A percentile compares a stretch with the other conserved stretches of the same genome.
Conservation (phyloP, 176 grass and related monocot genomes). For the Areca catechu region DNA sequence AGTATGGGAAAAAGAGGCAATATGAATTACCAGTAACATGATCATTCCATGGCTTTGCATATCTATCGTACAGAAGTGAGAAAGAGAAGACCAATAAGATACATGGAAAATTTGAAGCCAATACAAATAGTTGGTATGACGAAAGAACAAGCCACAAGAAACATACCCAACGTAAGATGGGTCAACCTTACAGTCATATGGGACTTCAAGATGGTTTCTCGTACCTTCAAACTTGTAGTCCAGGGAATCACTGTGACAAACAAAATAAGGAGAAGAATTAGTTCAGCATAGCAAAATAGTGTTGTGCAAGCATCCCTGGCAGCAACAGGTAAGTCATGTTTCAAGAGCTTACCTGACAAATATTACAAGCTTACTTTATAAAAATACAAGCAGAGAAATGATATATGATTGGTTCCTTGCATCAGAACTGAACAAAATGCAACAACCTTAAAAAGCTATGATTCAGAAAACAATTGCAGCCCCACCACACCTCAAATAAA, state of each 20-base stretch:
- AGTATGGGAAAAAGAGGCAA: constrained; percentile 70
- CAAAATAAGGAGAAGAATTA: background rate
- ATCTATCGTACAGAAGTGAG: constrained; percentile 22
- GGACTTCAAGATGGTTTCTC: constrained; percentile 32
- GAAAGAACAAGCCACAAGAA: constrained; percentile 4
- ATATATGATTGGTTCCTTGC: too few species aligned
- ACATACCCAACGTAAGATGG: constrained; percentile 83
- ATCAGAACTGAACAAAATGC: too few species aligned
- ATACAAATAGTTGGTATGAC: too few species aligned
- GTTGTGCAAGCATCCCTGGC: too few species aligned
- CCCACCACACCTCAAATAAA: too few species aligned
- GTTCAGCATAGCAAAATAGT: background rate
- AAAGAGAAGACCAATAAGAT: background rate
- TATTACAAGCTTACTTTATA: too few species aligned
- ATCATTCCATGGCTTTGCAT: constrained; percentile 63
- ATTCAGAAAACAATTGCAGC: too few species aligned
- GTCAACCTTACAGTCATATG: constrained; percentile 71
- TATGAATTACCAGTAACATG: constrained; percentile 43
- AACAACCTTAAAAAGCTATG: too few species aligned
- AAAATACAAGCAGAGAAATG: too few species aligned
- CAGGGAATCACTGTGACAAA: constrained; percentile 34
- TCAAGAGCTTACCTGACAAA: too few species aligned
- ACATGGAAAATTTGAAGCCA: background rate
- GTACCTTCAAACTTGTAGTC: constrained; percentile 23
- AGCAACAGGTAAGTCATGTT: too few species aligned